These are phyloP conservation scores for Nannizziopsis barbatae DNA, from an alignment of 2,329 filamentous ascomycete species.

Conservation along the genomic window DNA sequence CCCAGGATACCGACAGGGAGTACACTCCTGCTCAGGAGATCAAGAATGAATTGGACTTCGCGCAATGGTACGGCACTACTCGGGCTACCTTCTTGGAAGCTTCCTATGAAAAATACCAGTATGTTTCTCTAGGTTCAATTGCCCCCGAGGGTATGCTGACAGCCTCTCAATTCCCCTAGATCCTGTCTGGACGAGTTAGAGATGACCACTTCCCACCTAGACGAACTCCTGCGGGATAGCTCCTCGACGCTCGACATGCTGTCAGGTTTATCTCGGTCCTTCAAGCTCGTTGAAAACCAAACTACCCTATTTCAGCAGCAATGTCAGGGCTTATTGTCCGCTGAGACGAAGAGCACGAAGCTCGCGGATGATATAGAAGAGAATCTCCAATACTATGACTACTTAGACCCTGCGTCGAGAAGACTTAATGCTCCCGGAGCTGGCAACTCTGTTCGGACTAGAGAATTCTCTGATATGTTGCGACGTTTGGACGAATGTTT, in stretches of 20 bases:
- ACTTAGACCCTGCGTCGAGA: conserved; percentile 80
- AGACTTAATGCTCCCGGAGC: conserved; percentile 87
- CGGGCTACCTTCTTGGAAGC: conserved; percentile 63
- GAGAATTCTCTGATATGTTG: conserved; percentile 79
- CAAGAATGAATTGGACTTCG: conserved; percentile 50
- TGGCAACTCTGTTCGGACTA: conserved; percentile 69
- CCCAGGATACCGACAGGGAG: background rate
- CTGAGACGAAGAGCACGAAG: conserved; percentile 66
- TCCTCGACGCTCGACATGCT: conserved; percentile 64
- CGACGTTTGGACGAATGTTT: conserved; percentile 80
- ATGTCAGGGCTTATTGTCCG: conserved; percentile 74
- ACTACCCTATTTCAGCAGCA: conserved; percentile 88
- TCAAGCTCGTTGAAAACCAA: conserved; percentile 75
- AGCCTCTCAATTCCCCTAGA: conserved; percentile 34
- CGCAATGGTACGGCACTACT: conserved; percentile 47
- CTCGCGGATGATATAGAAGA: conserved; percentile 76
- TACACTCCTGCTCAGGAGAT: conserved; percentile 24
- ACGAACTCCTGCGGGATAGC: conserved; percentile 65
- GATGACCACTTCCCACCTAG: conserved; percentile 70
- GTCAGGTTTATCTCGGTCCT: conserved; percentile 69
- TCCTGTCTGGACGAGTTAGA: conserved; percentile 71
- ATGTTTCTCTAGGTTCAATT: conserved; percentile 26
- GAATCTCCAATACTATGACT: conserved; percentile 89
- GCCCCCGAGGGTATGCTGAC: background rate
- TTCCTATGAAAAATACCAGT: conserved; percentile 78